Conservation (phyloP, 2,329 filamentous ascomycete genomes). For the Rutstroemia sp. region DNA sequence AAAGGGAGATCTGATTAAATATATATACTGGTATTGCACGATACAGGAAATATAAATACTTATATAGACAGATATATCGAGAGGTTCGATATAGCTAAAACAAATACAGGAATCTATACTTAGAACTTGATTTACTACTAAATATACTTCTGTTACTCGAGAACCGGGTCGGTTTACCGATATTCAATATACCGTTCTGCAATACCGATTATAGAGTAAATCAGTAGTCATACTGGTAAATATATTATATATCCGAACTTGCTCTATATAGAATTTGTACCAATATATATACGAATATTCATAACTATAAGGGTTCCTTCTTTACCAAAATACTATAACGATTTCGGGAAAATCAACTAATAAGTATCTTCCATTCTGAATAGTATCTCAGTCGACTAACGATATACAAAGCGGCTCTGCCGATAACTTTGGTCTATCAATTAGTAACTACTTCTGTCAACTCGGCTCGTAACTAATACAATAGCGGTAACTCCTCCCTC, state of each 20-base stretch:
- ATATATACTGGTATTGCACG: conserved; percentile 50
- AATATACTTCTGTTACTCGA: conserved; percentile 48
- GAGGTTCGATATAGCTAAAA: conserved; percentile 10
- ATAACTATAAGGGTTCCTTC: conserved; percentile 37
- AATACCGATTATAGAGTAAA: conserved; percentile 41
- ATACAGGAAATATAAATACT: conserved; percentile 43
- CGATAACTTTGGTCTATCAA: conserved; percentile 17
- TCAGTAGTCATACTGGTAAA: conserved; percentile 46
- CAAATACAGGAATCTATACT: conserved; percentile 39
- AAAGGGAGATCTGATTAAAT: conserved; percentile 43
- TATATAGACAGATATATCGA: background rate
- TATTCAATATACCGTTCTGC: conserved; percentile 41
- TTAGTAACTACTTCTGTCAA: conserved; percentile 39
- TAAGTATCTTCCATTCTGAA: background rate
- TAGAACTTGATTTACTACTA: conserved; percentile 50
- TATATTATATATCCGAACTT: conserved; percentile 54
- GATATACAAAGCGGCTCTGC: conserved; percentile 11
- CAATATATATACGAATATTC: conserved; percentile 44
- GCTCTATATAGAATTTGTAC: conserved; percentile 46
- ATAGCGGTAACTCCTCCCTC: conserved; percentile 50
- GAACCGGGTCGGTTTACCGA: conserved; percentile 45
- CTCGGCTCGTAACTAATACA: conserved; percentile 47
- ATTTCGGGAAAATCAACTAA: conserved; percentile 6
- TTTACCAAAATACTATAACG: too few species aligned
- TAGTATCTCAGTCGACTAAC: conserved; percentile 10